Base-by-base conservation (phyloP, 192 early-diverging fungal species). In the Nowakowskiella sp. region DNA sequence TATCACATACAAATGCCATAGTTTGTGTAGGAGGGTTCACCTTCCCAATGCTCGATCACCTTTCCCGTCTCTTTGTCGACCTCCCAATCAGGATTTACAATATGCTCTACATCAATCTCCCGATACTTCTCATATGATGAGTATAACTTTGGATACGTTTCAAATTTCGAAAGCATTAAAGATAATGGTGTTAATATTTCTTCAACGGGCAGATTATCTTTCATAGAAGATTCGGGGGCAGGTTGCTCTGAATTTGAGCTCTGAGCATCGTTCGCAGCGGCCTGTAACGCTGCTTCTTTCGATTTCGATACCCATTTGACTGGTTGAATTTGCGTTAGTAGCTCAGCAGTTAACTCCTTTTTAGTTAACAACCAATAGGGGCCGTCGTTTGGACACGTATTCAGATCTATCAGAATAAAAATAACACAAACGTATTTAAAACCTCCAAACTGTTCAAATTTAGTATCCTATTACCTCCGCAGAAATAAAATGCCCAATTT, bases 21-120 rank as follows among this genome's bases (percentile, higher is more conserved):
- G 26, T 31, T 49, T 0, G 71, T 72, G 51, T 44, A 72, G 21
- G 33, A 7, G 0, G 71, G 71, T 53, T 72, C 71, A 8, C 55
- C 64, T 16, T 13, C 33, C 66, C 61, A 65, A 2, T 4, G 36
- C n/a, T n/a, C n/a, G n/a, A n/a, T n/a, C n/a, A n/a, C n/a, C n/a
- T n/a, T 9, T 13, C 43, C 13, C n/a, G 30, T n/a, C 32, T 53
- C 32, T 19, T 4, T 21, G 5, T n/a, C 19, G 33, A 8, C 33
- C 6, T 57, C 6, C 58, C 55, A 60, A 26, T 25, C 42, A 7
- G 49, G 21, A 4, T 58, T 6, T 0, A 44, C 25, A n/a, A 23
- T 13, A 47, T 64, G 64, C 30, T 27, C 16, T 1, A 23, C 13
- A 27, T 61, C 59, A 13, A 25, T 34, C 3, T 8, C 45, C n/a